Percentiles rank a stretch among this genome's conserved stretches.
Evolutionary conservation across 2,329 filamentous ascomycete species (phyloP).

Genomic region (Xylariales sp.): DNA sequence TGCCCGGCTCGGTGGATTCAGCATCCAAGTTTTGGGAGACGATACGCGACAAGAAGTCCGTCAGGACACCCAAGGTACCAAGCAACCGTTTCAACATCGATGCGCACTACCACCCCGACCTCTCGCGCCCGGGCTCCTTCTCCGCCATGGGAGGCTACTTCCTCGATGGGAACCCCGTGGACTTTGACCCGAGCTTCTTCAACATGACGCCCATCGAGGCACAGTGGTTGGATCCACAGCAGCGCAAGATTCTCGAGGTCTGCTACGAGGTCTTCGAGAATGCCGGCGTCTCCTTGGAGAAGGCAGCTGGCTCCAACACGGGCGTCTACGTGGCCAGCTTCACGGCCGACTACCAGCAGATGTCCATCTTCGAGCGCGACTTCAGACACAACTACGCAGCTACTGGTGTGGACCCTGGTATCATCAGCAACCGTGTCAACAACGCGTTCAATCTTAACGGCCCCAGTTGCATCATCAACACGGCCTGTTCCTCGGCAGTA

Average conservation of each 20-base stretch:
- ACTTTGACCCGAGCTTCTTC: constrained; percentile 33
- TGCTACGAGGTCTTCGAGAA: constrained; percentile 37
- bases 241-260: constrained; percentile 34
- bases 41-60: constrained; percentile 13
- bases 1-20: constrained; percentile 16
- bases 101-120: constrained; percentile 16
- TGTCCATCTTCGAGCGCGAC: constrained; percentile 45
- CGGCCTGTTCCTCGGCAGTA: constrained; percentile 16
- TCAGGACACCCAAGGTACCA: constrained; percentile 1
- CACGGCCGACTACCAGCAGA: constrained; percentile 17
- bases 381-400: constrained; percentile 47
- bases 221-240: constrained; percentile 37
- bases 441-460: constrained; percentile 16
- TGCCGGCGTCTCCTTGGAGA: constrained; percentile 27
- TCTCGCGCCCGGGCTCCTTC: constrained; percentile 15
- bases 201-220: constrained; percentile 33
- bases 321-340: constrained; percentile 27
- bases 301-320: constrained; percentile 23
- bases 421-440: constrained; percentile 17
- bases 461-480: constrained; percentile 16
- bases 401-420: constrained; percentile 46
- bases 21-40: constrained; percentile 17
- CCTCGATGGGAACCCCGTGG: constrained; percentile 14
- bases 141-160: constrained; percentile 21
- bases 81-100: constrained; percentile 17